Percentiles rank a stretch among this genome's conserved stretches.
Conservation (phyloP, 75 land plant genomes). For the Isoetes taiwanensis region DNA sequence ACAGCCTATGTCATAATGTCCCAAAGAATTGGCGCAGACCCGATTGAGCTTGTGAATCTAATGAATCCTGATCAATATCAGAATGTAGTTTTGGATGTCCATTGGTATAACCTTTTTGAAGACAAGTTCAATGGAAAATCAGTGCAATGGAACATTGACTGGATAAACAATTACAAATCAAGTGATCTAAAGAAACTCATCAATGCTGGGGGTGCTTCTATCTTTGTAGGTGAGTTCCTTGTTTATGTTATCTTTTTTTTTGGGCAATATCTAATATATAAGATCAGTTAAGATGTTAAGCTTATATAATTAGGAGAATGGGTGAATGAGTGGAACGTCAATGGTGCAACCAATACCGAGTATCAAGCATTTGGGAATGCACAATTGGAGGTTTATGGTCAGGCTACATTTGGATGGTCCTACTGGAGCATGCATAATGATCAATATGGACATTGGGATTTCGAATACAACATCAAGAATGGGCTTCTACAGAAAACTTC, state of each 20-base stretch:
- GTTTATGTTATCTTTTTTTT: too few species aligned
- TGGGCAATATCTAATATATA: too few species aligned
- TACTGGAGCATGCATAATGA: neutral
- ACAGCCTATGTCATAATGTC: slow-evolving; percentile 63
- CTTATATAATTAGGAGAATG: too few species aligned
- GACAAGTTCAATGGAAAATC: slow-evolving; percentile 22
- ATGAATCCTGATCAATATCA: slow-evolving; percentile 20
- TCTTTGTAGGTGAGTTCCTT: slow-evolving; percentile 39
- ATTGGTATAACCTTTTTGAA: slow-evolving; percentile 73
- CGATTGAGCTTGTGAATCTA: slow-evolving; percentile 44
- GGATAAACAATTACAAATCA: slow-evolving; percentile 33
- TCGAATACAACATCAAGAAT: neutral
- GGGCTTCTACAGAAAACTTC: neutral
- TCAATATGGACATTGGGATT: neutral
- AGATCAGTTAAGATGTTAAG: too few species aligned
- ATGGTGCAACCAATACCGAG: neutral
- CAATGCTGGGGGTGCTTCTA: slow-evolving; percentile 48
- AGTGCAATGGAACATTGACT: slow-evolving; percentile 45
- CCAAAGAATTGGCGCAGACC: slow-evolving; percentile 72
- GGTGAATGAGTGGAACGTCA: neutral
- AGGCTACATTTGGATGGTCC: slow-evolving; percentile 1
- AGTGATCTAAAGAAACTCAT: slow-evolving; percentile 36
- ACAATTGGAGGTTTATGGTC: neutral
- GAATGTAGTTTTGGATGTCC: slow-evolving; percentile 58
- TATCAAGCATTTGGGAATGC: neutral